Evolutionary conservation across 352 stramenopile species (phyloP), one percentile per base, ranked within the genome.

Genomic region (Globisporangium recalcitrans): DNA sequence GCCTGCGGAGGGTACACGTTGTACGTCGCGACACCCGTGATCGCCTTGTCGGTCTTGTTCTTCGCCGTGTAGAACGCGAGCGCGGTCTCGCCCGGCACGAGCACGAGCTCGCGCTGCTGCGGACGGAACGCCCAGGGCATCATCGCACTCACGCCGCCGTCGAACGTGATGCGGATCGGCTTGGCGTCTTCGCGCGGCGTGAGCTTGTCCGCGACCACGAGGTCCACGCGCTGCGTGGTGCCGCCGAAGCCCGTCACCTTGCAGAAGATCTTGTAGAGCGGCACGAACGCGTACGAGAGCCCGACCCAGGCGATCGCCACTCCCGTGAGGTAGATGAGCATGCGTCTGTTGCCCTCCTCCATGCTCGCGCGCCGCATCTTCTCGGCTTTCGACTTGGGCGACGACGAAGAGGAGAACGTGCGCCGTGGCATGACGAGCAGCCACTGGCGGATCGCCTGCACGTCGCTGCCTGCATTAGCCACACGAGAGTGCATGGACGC

Each of bases 201-300:
- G 34, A 98, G 81, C 58, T 86, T 93, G 36, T 93, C 73, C 16
- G 84, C 86, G 40, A 85, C 78, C 42, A 91, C 80, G n/a, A 80
- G 70, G 36, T 95, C 81, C 1, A 70, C 74, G 54, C 89, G 77
- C 63, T 91, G 89, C 21, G 95, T 98, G 26, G 96, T 98, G 29
- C 96, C 95, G 38, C 96, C 96, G 74, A 98, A 99, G 36, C 97
- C 97, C 21, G 97, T 99, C 62, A 97, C 93, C 71, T 99, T 96
- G 74, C 97, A 99, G 71, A 99, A 99, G 36, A 98, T 95, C 73
- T 99, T 99, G 83, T 99, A 99, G 44, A 99, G 73, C 51, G 97
- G 97, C 34, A 99, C 97, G 16, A 97, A 90, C 5, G 96, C 97
- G 67, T 99, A 99, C 47, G 92, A 97, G 27, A 98, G 77, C 13